These are phyloP conservation scores for Chrysanthemum lavandulifolium DNA, from an alignment of 129 eudicot genomes.

Conservation along the genomic window DNA sequence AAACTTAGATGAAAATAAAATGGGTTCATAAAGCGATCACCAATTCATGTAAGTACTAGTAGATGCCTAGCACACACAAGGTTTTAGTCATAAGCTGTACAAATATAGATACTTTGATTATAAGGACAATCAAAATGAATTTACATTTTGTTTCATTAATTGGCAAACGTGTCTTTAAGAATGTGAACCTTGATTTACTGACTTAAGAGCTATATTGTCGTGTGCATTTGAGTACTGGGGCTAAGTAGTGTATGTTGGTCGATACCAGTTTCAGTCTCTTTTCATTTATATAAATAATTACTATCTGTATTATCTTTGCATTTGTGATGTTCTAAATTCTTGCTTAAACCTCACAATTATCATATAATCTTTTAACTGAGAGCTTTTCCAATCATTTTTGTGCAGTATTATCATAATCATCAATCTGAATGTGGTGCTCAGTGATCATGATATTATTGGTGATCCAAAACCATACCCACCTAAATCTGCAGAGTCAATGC, in stretches of 20 bases:
- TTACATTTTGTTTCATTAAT: neutral
- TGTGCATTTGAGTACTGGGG: no score
- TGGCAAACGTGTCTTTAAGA: no score
- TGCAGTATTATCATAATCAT: constrained; percentile 72
- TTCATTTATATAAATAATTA: no score
- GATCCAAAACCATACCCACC: constrained; percentile 49
- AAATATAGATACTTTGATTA: no score
- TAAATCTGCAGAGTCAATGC: constrained; percentile 36
- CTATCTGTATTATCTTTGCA: constrained; percentile 14
- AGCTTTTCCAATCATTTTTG: constrained; percentile 12
- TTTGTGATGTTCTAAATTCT: neutral
- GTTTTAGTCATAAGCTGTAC: no score
- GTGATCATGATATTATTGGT: constrained; percentile 63
- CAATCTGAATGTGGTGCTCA: constrained; percentile 46
- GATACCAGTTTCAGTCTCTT: neutral
- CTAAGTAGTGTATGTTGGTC: no score
- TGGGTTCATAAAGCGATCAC: neutral
- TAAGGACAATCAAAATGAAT: neutral
- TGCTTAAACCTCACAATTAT: neutral
- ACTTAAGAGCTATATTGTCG: no score
- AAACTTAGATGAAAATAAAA: neutral
- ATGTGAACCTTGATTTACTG: no score
- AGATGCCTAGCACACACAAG: no score
- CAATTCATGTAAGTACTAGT: neutral
- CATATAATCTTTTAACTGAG: constrained; percentile 3